Evolutionary conservation across 2,329 filamentous ascomycete genomes (phyloP).

Genomic region (Fusarium hostae): DNA sequence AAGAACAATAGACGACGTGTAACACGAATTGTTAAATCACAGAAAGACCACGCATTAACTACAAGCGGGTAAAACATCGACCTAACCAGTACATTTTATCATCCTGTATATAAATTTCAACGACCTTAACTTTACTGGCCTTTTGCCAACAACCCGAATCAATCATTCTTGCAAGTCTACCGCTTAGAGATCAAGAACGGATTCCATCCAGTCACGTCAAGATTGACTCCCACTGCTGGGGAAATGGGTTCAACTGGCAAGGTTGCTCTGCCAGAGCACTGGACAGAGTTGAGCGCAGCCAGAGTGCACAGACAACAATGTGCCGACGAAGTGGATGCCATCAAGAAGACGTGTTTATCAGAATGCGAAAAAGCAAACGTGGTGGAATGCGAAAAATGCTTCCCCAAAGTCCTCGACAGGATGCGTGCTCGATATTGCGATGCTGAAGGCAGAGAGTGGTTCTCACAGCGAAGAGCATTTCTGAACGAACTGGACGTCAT

Average conservation of each 20-base stretch:
- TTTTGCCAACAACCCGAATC: neutral
- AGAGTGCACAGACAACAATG: slow-evolving; percentile 50
- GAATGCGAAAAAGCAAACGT: slow-evolving; percentile 57
- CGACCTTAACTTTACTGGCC: neutral
- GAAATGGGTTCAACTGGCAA: slow-evolving; percentile 42
- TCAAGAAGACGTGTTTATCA: slow-evolving; percentile 56
- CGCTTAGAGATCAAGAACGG: neutral
- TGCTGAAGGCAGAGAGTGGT: slow-evolving; percentile 60
- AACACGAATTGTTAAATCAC: neutral
- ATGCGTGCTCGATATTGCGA: slow-evolving; percentile 54
- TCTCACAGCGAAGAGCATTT: slow-evolving; percentile 60
- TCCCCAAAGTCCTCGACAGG: slow-evolving; percentile 58
- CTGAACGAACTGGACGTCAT: slow-evolving; percentile 61
- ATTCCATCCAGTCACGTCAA: neutral
- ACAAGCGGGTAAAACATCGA: neutral
- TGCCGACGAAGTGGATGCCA: slow-evolving; percentile 54
- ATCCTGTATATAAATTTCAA: neutral
- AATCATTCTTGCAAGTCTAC: neutral
- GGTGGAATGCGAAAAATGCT: slow-evolving; percentile 61
- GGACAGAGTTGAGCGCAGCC: slow-evolving; percentile 52
- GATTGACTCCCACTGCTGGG: neutral
- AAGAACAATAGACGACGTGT: slow-evolving; percentile 21
- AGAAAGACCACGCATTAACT: neutral
- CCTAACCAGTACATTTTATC: neutral
- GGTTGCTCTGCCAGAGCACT: slow-evolving; percentile 52